Percentiles rank a stretch among this genome's conserved stretches.
phyloP scores from a whole-genome alignment of 108 stramenopile genomes.

The Discostella stelligeroides region DNA sequence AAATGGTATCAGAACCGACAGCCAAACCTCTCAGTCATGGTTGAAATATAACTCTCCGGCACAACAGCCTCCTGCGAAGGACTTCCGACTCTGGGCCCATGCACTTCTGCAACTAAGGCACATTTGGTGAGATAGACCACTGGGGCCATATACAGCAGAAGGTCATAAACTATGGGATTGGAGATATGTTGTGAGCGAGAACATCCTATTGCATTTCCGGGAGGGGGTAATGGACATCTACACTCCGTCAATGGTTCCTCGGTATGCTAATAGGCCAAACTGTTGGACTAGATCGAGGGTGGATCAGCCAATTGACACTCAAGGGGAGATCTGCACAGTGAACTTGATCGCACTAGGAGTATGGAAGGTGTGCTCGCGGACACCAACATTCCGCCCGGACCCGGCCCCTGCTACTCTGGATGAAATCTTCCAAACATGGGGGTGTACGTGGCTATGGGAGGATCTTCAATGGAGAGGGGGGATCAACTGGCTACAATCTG shows the following conservation, averaged over 20 bases:
- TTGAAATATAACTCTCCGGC: neutral
- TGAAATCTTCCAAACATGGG: conserved; percentile 18
- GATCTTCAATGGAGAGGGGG: neutral
- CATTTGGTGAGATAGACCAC: neutral
- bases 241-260: no score
- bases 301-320: no score
- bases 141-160: neutral
- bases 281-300: no score
- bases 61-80: neutral
- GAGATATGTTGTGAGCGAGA: neutral
- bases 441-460: conserved; percentile 7
- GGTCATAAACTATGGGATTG: conserved; percentile 4
- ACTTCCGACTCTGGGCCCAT: neutral
- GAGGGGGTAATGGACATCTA: no score
- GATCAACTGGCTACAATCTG: conserved; percentile 4
- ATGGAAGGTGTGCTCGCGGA: neutral
- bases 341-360: no score
- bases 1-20: neutral
- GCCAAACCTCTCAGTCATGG: neutral
- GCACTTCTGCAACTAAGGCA: neutral
- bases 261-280: no score
- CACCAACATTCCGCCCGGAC: neutral
- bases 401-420: neutral
- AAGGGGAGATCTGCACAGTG: no score
- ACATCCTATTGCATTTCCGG: neutral